Conservation (phyloP, 768 basidiomycete genomes). For the Filobasidium wieringae region DNA sequence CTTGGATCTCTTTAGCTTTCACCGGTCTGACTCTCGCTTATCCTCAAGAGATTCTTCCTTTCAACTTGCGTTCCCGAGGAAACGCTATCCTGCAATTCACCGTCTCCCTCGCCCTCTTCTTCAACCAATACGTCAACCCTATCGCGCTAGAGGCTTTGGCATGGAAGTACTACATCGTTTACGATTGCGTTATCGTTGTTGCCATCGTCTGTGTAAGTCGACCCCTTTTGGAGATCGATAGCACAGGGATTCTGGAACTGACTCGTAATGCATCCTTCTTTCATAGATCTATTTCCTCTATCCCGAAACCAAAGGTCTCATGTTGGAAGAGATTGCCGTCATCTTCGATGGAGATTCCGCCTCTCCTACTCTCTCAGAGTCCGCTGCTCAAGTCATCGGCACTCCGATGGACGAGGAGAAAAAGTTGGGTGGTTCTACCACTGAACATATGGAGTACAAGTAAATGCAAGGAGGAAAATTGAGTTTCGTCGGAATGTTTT, state of each 20-base stretch:
- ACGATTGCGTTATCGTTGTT: background rate
- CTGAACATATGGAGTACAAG: too few relatives aligned
- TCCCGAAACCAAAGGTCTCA: constrained; percentile 9
- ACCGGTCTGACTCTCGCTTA: constrained; percentile 7
- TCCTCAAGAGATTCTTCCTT: constrained; percentile 19
- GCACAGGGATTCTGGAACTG: too few relatives aligned
- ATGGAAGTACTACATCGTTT: constrained; percentile 53
- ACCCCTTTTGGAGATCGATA: too few relatives aligned
- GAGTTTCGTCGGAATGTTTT: too few relatives aligned
- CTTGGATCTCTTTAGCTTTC: background rate
- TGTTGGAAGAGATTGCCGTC: constrained; percentile 4
- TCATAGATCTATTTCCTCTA: constrained; percentile 13
- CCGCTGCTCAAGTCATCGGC: too few relatives aligned
- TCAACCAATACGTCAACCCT: constrained; percentile 75
- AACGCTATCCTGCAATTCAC: constrained; percentile 12
- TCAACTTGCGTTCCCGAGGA: constrained; percentile 15
- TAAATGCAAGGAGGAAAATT: too few relatives aligned
- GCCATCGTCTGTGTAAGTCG: background rate
- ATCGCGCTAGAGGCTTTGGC: constrained; percentile 53
- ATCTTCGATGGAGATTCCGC: background rate
- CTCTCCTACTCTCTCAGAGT: too few relatives aligned
- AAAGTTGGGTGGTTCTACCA: too few relatives aligned
- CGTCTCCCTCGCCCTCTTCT: background rate
- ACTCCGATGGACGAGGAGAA: too few relatives aligned
- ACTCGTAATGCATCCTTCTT: too few relatives aligned